Base-by-base conservation (phyloP, 306 rosid genomes). In the Echinosophora koreensis region DNA sequence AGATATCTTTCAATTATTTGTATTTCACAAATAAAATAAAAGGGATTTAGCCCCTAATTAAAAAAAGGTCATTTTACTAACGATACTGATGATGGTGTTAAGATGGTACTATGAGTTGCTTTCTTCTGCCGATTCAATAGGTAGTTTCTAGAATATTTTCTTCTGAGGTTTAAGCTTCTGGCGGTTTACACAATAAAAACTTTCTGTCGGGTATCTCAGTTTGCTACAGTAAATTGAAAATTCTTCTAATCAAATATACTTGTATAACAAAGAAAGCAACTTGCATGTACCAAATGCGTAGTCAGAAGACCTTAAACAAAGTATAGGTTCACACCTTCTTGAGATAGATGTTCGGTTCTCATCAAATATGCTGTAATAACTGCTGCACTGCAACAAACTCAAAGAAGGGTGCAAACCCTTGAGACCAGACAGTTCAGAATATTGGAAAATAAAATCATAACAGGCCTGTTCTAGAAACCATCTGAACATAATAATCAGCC, bases 311-410 rank as follows among this genome's bases (percentile, higher is more conserved):
- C 78, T 72, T 50, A 84, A 81, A 83, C 80, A 76, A 58, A 71
- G 58, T 47, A 77, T 59, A 42, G 78, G 22, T 71, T 81, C 88
- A 75, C 81, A 94, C 98, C 99, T 87, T 95, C 97, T 66, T 60
- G 89, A 38, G 97, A 89, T 34, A 95, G 87, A 67, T 78, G 86
- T 75, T 95, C 99, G 0, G 83, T 86, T 81, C 88, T 90, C 99
- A 95, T 95, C 87, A 95, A 89, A 87, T 95, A 91, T 5, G 97
- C 94, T 3, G 88, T 95, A 68, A 95, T 73, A 83, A 95, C 71
- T 63, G 99, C 90, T 71, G 99, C 99, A 84, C 99, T 94, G 95
- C 93, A 90, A 82, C 57, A 11, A 91, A 77, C 9, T 37, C 74
- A 81, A 81, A 74, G n/a, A 78, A 77, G 65, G 62, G 17, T 54